Evolutionary conservation across 371 early-diverging fungal genomes (phyloP).

Genomic region (Coemansia sp.): DNA sequence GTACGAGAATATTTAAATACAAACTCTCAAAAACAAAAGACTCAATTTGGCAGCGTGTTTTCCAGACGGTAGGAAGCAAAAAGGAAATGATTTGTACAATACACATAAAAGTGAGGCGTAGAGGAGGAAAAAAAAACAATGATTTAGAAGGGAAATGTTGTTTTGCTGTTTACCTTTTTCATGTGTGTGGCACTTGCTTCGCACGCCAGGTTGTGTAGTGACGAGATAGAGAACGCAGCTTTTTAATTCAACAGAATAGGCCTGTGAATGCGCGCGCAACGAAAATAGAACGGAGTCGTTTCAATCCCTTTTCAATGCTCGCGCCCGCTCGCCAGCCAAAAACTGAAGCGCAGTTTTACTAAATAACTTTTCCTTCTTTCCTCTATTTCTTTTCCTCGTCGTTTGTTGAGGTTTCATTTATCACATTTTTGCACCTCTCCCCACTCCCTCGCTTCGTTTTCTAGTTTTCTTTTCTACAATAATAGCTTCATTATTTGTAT

Average conservation of each 20-base stretch:
- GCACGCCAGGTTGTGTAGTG: not conserved
- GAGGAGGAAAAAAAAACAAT: not conserved
- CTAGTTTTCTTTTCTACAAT: not conserved
- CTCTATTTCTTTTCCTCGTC: not conserved
- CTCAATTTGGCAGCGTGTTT: too few species aligned
- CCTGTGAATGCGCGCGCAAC: not conserved
- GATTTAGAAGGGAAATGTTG: not conserved
- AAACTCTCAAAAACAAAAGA: too few species aligned
- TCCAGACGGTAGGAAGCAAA: not conserved
- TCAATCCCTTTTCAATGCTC: not conserved
- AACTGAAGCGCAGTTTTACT: not conserved
- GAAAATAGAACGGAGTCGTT: not conserved
- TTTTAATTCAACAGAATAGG: not conserved
- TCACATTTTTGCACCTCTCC: not conserved
- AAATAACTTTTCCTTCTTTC: not conserved
- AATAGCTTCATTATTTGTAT: not conserved
- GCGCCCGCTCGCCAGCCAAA: not conserved
- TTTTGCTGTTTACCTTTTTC: constrained; percentile 2
- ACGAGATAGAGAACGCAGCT: not conserved
- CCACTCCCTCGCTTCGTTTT: not conserved
- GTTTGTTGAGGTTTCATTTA: not conserved
- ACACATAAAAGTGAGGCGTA: not conserved
- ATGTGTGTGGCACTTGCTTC: not conserved
- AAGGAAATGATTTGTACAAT: not conserved
- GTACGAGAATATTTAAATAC: not conserved